These are phyloP conservation scores for Trichoderma gracile DNA, from an alignment of 2,329 filamentous ascomycete genomes.

Conservation along the genomic window DNA sequence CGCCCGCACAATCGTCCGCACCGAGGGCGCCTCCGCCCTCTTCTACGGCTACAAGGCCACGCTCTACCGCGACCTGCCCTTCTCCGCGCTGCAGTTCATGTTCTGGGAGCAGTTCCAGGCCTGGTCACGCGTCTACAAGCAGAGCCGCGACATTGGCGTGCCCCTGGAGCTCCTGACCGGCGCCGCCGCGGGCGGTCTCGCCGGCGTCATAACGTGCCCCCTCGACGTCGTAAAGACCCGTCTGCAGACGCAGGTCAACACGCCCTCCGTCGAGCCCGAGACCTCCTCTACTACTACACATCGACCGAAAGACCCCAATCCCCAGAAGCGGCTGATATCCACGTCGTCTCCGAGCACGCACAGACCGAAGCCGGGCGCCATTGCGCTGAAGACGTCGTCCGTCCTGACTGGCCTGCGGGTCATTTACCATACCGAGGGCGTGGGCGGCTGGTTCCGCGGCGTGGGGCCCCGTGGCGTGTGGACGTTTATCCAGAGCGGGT, in stretches of 20 bases:
- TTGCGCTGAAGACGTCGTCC: constrained; percentile 83
- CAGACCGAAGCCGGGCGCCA: constrained; percentile 73
- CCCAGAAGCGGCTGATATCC: constrained; percentile 74
- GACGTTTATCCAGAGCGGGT: constrained; percentile 96
- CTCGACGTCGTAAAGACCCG: constrained; percentile 97
- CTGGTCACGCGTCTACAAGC: constrained; percentile 76
- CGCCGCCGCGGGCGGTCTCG: constrained; percentile 85
- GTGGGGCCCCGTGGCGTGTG: constrained; percentile 91
- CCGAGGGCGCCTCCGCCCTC: constrained; percentile 80
- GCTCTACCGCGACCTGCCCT: constrained; percentile 89
- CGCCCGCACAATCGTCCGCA: constrained; percentile 76
- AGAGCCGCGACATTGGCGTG: constrained; percentile 80
- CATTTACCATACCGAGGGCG: constrained; percentile 87
- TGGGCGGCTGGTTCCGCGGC: constrained; percentile 89
- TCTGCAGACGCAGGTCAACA: constrained; percentile 81
- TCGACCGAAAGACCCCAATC: constrained; percentile 40
- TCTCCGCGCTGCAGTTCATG: constrained; percentile 94
- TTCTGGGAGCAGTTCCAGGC: constrained; percentile 95
- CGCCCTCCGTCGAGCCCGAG: constrained; percentile 13
- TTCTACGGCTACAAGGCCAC: constrained; percentile 98
- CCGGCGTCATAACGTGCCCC: constrained; percentile 91
- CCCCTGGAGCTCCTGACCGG: constrained; percentile 86
- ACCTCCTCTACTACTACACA: constrained; percentile 32
- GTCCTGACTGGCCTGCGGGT: constrained; percentile 79
- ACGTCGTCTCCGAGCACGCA: constrained; percentile 88